Conservation (phyloP, 768 basidiomycete genomes). For the Hypsizygus marmoreus region DNA sequence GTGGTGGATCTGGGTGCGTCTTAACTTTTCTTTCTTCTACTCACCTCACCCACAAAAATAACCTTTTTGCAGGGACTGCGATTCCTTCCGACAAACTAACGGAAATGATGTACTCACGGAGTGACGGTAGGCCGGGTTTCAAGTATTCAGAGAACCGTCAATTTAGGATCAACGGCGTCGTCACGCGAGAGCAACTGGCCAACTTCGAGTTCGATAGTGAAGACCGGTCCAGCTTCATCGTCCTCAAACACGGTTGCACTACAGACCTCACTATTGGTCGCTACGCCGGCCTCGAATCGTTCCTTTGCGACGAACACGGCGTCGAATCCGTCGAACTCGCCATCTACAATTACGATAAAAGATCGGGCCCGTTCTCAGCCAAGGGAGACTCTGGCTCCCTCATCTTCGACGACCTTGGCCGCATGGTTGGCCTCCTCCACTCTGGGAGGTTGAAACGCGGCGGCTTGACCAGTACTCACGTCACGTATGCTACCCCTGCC, state of each 20-base stretch:
- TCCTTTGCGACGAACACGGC: slow-evolving; percentile 23
- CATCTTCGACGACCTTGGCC: slow-evolving; percentile 28
- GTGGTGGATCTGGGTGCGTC: slow-evolving; percentile 30
- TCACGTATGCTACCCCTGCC: slow-evolving; percentile 49
- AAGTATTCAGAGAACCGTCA: slow-evolving; percentile 30
- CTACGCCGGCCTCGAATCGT: slow-evolving; percentile 35
- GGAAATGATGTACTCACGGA: slow-evolving; percentile 22
- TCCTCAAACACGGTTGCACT: slow-evolving; percentile 36
- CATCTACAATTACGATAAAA: slow-evolving; percentile 34
- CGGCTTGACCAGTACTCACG: slow-evolving; percentile 39
- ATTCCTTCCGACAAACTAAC: slow-evolving; percentile 22
- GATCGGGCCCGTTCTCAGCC: slow-evolving; percentile 32
- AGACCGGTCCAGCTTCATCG: slow-evolving; percentile 30
- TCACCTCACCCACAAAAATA: slow-evolving; percentile 10
- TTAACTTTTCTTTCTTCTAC: slow-evolving; percentile 20
- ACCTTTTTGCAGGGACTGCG: slow-evolving; percentile 29
- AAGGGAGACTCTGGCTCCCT: slow-evolving; percentile 43
- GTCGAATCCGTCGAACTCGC: slow-evolving; percentile 32
- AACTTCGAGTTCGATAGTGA: slow-evolving; percentile 32
- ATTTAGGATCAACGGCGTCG: slow-evolving; percentile 28
- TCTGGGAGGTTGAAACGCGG: slow-evolving; percentile 41
- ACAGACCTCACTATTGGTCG: slow-evolving; percentile 40
- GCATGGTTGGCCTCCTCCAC: slow-evolving; percentile 38
- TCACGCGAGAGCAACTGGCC: slow-evolving; percentile 25
- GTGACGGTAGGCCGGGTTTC: slow-evolving; percentile 14